These are phyloP conservation scores for Athelia sp. DNA, from an alignment of 1,284 basidiomycete species.

Conservation along the genomic window DNA sequence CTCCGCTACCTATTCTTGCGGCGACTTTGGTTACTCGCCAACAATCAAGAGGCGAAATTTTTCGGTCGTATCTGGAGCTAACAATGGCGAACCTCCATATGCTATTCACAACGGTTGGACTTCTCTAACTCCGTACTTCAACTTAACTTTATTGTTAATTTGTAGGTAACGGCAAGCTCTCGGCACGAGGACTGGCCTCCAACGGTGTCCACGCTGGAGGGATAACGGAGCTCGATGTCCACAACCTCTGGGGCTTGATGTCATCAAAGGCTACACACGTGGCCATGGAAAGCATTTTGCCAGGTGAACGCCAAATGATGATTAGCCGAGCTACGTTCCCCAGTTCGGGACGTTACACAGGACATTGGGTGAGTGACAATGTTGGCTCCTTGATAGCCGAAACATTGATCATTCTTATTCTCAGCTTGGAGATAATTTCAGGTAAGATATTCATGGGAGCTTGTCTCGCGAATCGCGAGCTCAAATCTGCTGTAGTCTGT, in stretches of 20 bases:
- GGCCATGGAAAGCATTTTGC: constrained; percentile 44
- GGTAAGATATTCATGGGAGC: constrained; percentile 10
- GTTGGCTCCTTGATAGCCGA: neutral
- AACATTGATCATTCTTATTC: constrained; percentile 4
- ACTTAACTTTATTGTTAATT: neutral
- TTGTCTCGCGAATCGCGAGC: neutral
- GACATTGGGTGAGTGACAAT: constrained; percentile 43
- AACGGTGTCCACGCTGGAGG: constrained; percentile 58
- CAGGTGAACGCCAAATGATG: constrained; percentile 58
- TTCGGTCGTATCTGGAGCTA: constrained; percentile 38
- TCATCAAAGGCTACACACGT: constrained; percentile 57
- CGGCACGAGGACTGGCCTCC: constrained; percentile 46
- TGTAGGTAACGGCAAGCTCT: constrained; percentile 46
- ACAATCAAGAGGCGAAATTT: too few relatives aligned
- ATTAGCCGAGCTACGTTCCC: constrained; percentile 66
- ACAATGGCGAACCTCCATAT: constrained; percentile 60
- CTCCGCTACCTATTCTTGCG: constrained; percentile 43
- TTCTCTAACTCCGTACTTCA: too few relatives aligned
- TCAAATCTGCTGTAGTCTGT: constrained; percentile 28
- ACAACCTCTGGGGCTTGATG: constrained; percentile 66
- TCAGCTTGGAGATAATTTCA: constrained; percentile 71
- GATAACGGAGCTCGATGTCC: constrained; percentile 52
- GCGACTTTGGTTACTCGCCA: constrained; percentile 1
- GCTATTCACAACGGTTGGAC: constrained; percentile 66
- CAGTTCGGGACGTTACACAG: constrained; percentile 58